Conservation (phyloP, 345 rosid genomes). For the Turritis glabra region DNA sequence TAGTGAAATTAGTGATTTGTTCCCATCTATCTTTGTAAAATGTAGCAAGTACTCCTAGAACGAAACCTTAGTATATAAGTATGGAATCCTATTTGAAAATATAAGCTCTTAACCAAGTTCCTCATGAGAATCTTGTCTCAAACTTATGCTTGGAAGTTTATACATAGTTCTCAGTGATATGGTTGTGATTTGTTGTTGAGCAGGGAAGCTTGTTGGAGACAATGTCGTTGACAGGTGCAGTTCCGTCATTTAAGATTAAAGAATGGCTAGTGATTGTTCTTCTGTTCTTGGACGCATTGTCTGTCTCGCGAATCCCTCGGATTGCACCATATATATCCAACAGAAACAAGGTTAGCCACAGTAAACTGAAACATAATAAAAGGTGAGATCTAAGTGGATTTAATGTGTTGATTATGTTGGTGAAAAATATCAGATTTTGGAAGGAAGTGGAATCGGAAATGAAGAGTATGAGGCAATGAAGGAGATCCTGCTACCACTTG, state of each 20-base stretch:
- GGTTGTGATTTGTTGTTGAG: conserved; percentile 23
- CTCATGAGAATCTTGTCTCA: not conserved
- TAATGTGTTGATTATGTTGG: conserved; percentile 22
- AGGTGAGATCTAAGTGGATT: not conserved
- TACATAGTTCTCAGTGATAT: not conserved
- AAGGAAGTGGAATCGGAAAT: conserved; percentile 56
- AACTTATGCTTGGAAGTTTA: not conserved
- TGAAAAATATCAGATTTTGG: conserved; percentile 53
- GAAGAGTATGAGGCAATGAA: conserved; percentile 86
- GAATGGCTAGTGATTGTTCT: conserved; percentile 83
- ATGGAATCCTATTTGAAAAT: not conserved
- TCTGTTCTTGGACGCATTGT: conserved; percentile 78
- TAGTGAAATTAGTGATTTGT: not conserved
- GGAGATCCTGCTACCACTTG: conserved; percentile 76
- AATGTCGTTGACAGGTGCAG: conserved; percentile 72
- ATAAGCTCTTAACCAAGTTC: not conserved
- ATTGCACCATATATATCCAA: conserved; percentile 54
- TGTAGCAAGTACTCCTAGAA: too few species aligned
- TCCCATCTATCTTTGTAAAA: not conserved
- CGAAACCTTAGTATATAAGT: not conserved
- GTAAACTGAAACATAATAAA: not conserved
- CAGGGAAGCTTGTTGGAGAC: conserved; percentile 81
- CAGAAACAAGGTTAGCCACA: conserved; percentile 34
- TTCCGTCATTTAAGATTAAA: conserved; percentile 63
- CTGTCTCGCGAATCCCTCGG: conserved; percentile 64